phyloP scores from a whole-genome alignment of 2,329 filamentous ascomycete species.

The Diaporthe aspalathi region DNA sequence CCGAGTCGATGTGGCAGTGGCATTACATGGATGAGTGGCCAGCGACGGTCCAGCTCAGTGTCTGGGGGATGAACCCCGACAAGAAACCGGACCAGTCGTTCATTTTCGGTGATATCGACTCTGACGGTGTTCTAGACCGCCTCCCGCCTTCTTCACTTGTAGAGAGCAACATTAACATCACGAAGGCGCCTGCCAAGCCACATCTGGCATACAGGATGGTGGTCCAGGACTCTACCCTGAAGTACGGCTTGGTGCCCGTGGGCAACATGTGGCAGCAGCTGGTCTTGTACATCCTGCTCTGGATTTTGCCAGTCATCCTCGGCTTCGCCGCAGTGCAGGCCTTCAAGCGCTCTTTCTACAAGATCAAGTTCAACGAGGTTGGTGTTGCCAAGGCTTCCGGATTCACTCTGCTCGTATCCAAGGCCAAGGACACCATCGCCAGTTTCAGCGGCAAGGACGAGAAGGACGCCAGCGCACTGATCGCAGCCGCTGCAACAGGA shows the following conservation, averaged over 20 bases:
- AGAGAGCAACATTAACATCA: constrained; percentile 67
- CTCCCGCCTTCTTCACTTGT: constrained; percentile 68
- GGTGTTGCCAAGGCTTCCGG: constrained; percentile 36
- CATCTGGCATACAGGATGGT: constrained; percentile 65
- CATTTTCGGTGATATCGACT: constrained; percentile 69
- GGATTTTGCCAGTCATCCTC: constrained; percentile 62
- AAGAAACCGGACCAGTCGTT: constrained; percentile 69
- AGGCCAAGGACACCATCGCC: constrained; percentile 38
- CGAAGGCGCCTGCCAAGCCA: constrained; percentile 61
- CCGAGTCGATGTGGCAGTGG: constrained; percentile 65
- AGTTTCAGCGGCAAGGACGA: constrained; percentile 53
- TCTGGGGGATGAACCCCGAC: constrained; percentile 74
- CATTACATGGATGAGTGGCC: constrained; percentile 73
- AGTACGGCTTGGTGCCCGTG: constrained; percentile 63
- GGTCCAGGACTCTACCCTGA: constrained; percentile 64
- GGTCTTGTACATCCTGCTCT: constrained; percentile 63
- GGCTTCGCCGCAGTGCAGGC: constrained; percentile 62
- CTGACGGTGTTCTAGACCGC: constrained; percentile 69
- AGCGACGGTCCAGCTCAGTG: constrained; percentile 67
- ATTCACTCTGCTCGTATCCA: constrained; percentile 42
- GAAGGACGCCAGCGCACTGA: constrained; percentile 56
- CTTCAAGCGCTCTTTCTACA: constrained; percentile 67
- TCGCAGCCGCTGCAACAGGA: constrained; percentile 37
- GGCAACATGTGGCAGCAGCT: constrained; percentile 66
- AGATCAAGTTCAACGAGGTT: constrained; percentile 59